A percentile compares a stretch with the other conserved stretches of the same genome.
Evolutionary conservation across 345 rosid genomes (phyloP).

Genomic region (Crucihimalaya himalaica): DNA sequence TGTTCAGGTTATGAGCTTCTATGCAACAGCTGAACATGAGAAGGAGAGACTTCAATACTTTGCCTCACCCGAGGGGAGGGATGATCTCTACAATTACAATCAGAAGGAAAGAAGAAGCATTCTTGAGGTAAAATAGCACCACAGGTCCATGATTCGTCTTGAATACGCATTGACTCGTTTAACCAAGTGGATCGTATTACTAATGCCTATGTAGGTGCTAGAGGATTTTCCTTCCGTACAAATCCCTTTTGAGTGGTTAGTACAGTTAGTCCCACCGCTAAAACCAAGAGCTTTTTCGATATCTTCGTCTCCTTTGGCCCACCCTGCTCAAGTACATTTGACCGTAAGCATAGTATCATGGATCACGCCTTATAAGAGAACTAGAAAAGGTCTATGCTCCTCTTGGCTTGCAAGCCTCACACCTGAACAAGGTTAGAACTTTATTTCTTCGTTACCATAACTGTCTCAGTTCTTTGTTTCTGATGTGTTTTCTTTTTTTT

Average conservation of each 20-base stretch:
- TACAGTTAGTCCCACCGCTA: constrained; percentile 84
- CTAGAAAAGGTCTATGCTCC: constrained; percentile 81
- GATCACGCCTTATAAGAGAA: constrained; percentile 86
- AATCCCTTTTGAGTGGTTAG: constrained; percentile 93
- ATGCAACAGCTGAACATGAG: constrained; percentile 79
- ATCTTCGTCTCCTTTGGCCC: constrained; percentile 81
- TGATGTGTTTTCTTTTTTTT: neutral
- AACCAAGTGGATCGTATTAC: neutral
- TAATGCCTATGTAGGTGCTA: constrained; percentile 56
- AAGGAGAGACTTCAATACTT: constrained; percentile 88
- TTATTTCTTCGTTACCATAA: neutral
- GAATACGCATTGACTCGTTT: neutral
- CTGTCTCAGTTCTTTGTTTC: constrained; percentile 20
- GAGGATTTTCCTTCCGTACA: constrained; percentile 95
- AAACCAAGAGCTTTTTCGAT: constrained; percentile 88
- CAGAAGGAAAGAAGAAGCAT: constrained; percentile 90
- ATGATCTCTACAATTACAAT: constrained; percentile 91
- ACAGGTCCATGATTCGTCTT: constrained; percentile 6
- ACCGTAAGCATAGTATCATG: constrained; percentile 81
- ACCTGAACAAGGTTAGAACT: constrained; percentile 57
- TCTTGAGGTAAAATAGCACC: constrained; percentile 62
- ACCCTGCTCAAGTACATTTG: constrained; percentile 82
- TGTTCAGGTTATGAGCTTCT: constrained; percentile 81
- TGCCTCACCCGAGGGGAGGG: constrained; percentile 89
- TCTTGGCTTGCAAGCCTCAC: constrained; percentile 80